Conservation (phyloP, 352 stramenopile species). For the Globisporangium viniferum region DNA sequence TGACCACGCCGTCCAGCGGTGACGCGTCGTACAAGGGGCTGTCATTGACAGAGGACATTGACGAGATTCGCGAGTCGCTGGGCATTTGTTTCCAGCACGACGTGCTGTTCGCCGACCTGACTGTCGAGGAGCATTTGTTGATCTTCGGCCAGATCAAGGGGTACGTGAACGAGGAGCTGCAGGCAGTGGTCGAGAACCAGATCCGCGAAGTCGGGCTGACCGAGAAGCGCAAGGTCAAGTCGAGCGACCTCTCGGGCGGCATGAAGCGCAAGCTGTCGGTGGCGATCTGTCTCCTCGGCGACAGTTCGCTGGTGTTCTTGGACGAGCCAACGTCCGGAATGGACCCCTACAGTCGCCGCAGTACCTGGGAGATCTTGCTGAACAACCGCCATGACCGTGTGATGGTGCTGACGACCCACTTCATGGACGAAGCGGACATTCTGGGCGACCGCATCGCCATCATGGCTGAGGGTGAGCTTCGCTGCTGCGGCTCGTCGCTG, state of each 20-base stretch:
- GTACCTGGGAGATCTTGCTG: constrained; percentile 82
- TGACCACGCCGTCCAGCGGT: not conserved
- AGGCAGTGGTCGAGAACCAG: not conserved
- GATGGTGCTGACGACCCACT: constrained; percentile 93
- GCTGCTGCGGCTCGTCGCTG: constrained; percentile 69
- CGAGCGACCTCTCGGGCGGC: not conserved
- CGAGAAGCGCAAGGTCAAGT: not conserved
- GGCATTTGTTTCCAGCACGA: not conserved
- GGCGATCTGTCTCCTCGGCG: not conserved
- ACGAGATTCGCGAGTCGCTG: not conserved
- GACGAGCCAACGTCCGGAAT: not conserved
- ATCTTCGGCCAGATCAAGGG: not conserved
- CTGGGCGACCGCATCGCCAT: constrained; percentile 82
- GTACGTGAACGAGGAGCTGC: not conserved
- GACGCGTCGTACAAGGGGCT: not conserved
- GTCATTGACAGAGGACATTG: not conserved
- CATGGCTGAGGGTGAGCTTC: constrained; percentile 79
- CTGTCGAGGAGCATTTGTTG: not conserved
- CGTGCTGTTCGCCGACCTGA: not conserved
- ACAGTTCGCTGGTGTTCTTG: not conserved
- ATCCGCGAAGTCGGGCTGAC: not conserved
- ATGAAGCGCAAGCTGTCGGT: not conserved
- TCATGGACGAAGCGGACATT: constrained; percentile 92
- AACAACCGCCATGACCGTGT: constrained; percentile 56
- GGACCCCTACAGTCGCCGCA: not conserved